phyloP scores from a whole-genome alignment of 1,284 basidiomycete species.

The Pisolithus thermaeus region DNA sequence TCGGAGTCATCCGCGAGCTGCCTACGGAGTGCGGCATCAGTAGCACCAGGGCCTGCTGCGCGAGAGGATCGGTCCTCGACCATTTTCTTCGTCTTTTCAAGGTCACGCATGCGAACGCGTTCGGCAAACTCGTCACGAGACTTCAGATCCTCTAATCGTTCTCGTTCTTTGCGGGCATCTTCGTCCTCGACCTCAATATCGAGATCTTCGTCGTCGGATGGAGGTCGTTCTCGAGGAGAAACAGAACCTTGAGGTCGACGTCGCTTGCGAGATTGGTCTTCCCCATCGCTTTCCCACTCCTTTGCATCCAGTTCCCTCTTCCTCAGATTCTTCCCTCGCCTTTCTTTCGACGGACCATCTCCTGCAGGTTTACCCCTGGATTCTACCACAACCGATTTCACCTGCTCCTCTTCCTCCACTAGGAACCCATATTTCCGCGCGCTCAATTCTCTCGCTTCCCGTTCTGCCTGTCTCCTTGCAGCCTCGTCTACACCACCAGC shows the following conservation, averaged over 20 bases:
- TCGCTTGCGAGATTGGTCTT: slow-evolving; percentile 70
- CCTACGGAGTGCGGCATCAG: slow-evolving; percentile 78
- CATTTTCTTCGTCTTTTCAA: slow-evolving; percentile 84
- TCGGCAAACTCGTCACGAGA: slow-evolving; percentile 94
- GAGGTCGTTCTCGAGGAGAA: slow-evolving; percentile 14
- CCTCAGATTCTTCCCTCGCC: slow-evolving; percentile 61
- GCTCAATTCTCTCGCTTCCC: slow-evolving; percentile 64
- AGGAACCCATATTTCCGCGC: slow-evolving; percentile 75
- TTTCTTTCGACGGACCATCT: slow-evolving; percentile 41
- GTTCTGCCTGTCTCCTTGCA: slow-evolving; percentile 59
- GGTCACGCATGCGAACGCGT: slow-evolving; percentile 80
- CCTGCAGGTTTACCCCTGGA: slow-evolving; percentile 43
- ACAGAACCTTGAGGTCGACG: slow-evolving; percentile 42
- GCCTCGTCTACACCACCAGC: slow-evolving; percentile 36
- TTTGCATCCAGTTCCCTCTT: slow-evolving; percentile 76
- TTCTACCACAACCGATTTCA: slow-evolving; percentile 36
- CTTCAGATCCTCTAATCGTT: slow-evolving; percentile 72
- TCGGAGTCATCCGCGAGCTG: slow-evolving; percentile 82
- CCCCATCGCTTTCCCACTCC: slow-evolving; percentile 87
- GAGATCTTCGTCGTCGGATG: slow-evolving; percentile 33
- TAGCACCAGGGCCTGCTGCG: slow-evolving; percentile 55
- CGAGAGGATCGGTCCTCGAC: slow-evolving; percentile 89
- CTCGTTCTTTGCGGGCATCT: slow-evolving; percentile 64
- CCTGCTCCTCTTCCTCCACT: slow-evolving; percentile 59
- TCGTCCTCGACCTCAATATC: slow-evolving; percentile 59